Evolutionary conservation across 2,329 filamentous ascomycete species (phyloP), one percentile per base, ranked within the genome.

Genomic region (Diaporthe destruens): DNA sequence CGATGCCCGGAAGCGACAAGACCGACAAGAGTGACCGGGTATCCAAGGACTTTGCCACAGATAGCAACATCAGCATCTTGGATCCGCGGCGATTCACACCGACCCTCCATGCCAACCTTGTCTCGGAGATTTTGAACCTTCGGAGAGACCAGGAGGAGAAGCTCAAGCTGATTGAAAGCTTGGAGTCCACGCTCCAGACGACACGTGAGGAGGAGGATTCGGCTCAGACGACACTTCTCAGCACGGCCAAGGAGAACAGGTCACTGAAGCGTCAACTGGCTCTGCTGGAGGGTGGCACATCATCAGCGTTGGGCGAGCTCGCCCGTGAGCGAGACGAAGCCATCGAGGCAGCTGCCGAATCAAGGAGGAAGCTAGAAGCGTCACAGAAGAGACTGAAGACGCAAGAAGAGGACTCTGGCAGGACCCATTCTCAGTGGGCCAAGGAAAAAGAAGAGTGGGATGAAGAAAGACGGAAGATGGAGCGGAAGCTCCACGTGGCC

Each of bases 31-130:
- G 80, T 29, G 89, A 89, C 75, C 82, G 89, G 77, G 84, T 86
- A 25, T 88, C 88, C 18, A 85, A 87, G 72, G 91, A 94, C 79
- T 82, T 89, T 32, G 83, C 85, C 29, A 88, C 84, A 70, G 91
- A 96, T 76, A 93, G 96, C 75, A 89, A 85, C 56, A 90, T 95
- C 72, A 88, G 89, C 76, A 91, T 94, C 29, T 86, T 98, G 39
- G 96, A 99, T 79, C 95, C 96, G 3, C 91, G 96, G 71, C 90
- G 96, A 49, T 98, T 99, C 79, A 99, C 96, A 0, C 96, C 96
- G 1, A 98, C 95, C 0, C 85, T 99, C 14, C 96, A 98, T 81
- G 96, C 96, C 11, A 98, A 94, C 65, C 85, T 99, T 8, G 96
- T 99, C 0, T 96, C 96, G 0, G 96, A 99, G 81, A 99, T 99